Percentiles rank a stretch among this genome's conserved stretches.
Evolutionary conservation across 352 stramenopile species (phyloP).

Genomic region (Phytophthora pistaciae): DNA sequence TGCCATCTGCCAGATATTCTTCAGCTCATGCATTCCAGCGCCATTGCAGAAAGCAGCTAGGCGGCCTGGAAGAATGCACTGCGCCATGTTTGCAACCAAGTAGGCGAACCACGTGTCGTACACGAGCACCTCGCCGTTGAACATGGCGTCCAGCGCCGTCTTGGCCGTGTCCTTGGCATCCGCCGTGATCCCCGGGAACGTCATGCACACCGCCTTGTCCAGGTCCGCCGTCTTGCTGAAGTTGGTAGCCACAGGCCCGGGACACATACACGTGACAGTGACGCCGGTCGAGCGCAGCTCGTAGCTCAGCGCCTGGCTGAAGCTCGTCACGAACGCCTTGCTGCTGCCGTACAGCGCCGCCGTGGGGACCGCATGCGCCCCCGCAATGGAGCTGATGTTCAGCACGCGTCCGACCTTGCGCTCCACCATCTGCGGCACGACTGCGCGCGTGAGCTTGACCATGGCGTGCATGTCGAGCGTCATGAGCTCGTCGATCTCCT

Average conservation of each 20-base stretch:
- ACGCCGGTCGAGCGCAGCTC: constrained; percentile 81
- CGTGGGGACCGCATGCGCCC: constrained; percentile 55
- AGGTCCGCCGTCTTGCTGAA: constrained; percentile 56
- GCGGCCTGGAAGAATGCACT: constrained; percentile 39
- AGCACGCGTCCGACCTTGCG: constrained; percentile 77
- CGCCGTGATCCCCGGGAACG: constrained; percentile 41
- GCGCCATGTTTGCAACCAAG: constrained; percentile 35
- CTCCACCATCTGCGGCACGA: constrained; percentile 81
- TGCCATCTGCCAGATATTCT: constrained; percentile 45
- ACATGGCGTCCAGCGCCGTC: constrained; percentile 64
- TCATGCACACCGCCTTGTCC: constrained; percentile 50
- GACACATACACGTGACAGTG: constrained; percentile 82
- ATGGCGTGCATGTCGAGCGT: constrained; percentile 74
- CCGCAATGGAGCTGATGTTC: constrained; percentile 81
- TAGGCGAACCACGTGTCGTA: constrained; percentile 66
- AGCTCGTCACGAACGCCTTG: constrained; percentile 80
- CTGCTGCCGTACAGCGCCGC: constrained; percentile 83
- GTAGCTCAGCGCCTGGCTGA: constrained; percentile 85
- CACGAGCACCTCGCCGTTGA: constrained; percentile 59
- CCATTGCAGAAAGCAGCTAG: constrained; percentile 34
- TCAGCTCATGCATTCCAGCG: constrained; percentile 45
- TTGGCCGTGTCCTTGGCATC: constrained; percentile 66
- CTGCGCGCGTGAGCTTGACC: constrained; percentile 64
- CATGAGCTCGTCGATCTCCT: constrained; percentile 71
- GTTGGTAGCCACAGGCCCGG: constrained; percentile 77